phyloP scores from a whole-genome alignment of 192 early-diverging fungal genomes.

The Backusella tarrabulga region DNA sequence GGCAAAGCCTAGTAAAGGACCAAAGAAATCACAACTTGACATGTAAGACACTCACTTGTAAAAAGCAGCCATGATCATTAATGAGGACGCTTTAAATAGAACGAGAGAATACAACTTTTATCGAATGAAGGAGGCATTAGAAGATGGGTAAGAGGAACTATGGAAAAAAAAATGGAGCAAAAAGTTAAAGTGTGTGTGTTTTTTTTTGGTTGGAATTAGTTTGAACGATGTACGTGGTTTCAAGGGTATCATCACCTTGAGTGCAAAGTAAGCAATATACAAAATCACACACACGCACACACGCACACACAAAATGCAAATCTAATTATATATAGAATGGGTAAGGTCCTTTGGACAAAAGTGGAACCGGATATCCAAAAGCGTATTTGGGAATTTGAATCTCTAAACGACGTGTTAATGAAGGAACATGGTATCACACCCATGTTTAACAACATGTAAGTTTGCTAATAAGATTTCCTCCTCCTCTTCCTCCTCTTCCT shows the following conservation, averaged over 20 bases:
- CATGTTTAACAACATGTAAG: conserved; percentile 37
- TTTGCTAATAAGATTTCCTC: neutral
- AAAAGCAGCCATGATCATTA: too few relatives aligned
- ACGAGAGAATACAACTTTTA: conserved; percentile 34
- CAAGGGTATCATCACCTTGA: conserved; percentile 36
- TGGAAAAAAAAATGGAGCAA: neutral
- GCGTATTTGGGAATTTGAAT: conserved; percentile 35
- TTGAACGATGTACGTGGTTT: conserved; percentile 26
- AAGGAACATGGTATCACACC: conserved; percentile 26
- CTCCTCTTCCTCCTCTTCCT: too few relatives aligned
- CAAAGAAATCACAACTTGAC: neutral
- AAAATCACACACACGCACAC: too few relatives aligned
- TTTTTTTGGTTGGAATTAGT: neutral
- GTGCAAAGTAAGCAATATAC: conserved; percentile 26
- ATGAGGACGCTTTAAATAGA: neutral
- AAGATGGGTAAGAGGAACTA: conserved; percentile 26
- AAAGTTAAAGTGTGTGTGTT: neutral
- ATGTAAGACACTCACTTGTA: neutral
- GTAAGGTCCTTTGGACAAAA: conserved; percentile 40
- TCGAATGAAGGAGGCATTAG: conserved; percentile 20
- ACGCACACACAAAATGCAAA: neutral
- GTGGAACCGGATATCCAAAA: conserved; percentile 15
- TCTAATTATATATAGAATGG: conserved; percentile 22
- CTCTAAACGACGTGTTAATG: conserved; percentile 37
- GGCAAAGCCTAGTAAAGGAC: neutral